These are phyloP conservation scores for Tricholomella constricta DNA, from an alignment of 768 basidiomycete species.

Conservation along the genomic window DNA sequence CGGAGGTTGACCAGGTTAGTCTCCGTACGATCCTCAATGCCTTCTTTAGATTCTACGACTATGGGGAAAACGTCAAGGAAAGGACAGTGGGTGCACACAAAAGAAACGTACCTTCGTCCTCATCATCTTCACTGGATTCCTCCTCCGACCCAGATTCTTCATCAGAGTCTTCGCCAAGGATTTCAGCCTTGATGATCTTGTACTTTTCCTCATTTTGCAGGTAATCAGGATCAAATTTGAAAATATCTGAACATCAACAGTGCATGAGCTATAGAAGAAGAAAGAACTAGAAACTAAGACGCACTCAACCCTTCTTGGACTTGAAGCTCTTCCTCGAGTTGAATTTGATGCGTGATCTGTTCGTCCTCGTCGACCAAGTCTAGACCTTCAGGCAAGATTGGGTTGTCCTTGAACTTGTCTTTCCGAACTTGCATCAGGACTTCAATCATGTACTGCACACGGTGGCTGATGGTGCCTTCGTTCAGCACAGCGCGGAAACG, in stretches of 20 bases:
- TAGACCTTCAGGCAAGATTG: slow-evolving; percentile 88
- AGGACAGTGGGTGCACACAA: neutral
- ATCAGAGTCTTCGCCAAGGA: slow-evolving; percentile 86
- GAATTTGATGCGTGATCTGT: slow-evolving; percentile 93
- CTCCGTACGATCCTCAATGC: slow-evolving; percentile 92
- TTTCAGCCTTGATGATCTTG: slow-evolving; percentile 87
- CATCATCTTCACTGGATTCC: slow-evolving; percentile 61
- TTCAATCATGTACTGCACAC: slow-evolving; percentile 99
- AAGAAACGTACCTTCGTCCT: slow-evolving; percentile 40
- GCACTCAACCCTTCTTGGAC: slow-evolving; percentile 93
- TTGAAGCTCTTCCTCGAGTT: slow-evolving; percentile 90
- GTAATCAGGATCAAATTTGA: slow-evolving; percentile 91
- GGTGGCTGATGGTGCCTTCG: slow-evolving; percentile 92
- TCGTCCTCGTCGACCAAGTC: slow-evolving; percentile 98
- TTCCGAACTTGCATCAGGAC: slow-evolving; percentile 98
- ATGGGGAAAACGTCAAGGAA: slow-evolving; percentile 5
- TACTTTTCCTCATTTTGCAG: slow-evolving; percentile 94
- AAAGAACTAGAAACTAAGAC: slow-evolving; percentile 30
- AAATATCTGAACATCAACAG: slow-evolving; percentile 64
- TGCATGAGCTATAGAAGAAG: neutral
- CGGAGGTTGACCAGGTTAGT: slow-evolving; percentile 96
- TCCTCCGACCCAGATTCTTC: slow-evolving; percentile 70
- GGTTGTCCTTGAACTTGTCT: slow-evolving; percentile 99
- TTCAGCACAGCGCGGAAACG: slow-evolving; percentile 96
- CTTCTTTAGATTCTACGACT: slow-evolving; percentile 80